Base-by-base conservation (phyloP, 208 protist genomes). In the Borovskyia barvae region DNA sequence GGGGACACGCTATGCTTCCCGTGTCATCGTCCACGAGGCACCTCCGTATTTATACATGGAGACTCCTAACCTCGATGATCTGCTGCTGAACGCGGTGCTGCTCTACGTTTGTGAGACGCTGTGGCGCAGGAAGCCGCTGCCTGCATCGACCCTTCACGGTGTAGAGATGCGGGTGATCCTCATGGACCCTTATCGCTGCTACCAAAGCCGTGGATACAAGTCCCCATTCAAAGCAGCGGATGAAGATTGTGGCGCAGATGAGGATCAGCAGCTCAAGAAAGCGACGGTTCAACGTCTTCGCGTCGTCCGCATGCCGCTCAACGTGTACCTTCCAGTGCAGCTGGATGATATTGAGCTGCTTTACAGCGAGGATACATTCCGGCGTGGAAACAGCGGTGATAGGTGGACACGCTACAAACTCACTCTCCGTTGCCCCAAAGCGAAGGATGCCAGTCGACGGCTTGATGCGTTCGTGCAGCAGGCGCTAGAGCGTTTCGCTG, bases 11-110 rank as follows among this genome's bases (percentile, higher is more conserved):
- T 53, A 53, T 26, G 29, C 45, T 3, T 29, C 33, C 26, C 60
- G 51, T n/a, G 33, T 42, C 22, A 52, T 79, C 15, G 53, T 79
- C 12, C 52, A 63, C 32, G 66, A 72, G 37, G 66, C 19, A 43
- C 66, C 43, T 26, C 45, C 29, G 20, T 9, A 45, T 7, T 26
- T 42, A 14, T 61, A 67, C 50, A 45, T 43, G 22, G 40, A 70
- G 12, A n/a, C 79, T 19, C 69, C 35, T 3, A 61, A 73, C 52
- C 63, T 78, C 45, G 85, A 86, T 55, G 74, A 67, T 26, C 49
- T 92, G 17, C 55, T 88, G 47, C 75, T 88, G 47, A 92, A 92
- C 48, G 77, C 80, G 15, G 65, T 91, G 14, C 66, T 92, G 28
- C 63, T 82, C 45, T 88, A 86, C 72, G 51, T 92, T 3, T 49